phyloP scores from a whole-genome alignment of 192 early-diverging fungal genomes.

The Linnemannia schmuckeri region DNA sequence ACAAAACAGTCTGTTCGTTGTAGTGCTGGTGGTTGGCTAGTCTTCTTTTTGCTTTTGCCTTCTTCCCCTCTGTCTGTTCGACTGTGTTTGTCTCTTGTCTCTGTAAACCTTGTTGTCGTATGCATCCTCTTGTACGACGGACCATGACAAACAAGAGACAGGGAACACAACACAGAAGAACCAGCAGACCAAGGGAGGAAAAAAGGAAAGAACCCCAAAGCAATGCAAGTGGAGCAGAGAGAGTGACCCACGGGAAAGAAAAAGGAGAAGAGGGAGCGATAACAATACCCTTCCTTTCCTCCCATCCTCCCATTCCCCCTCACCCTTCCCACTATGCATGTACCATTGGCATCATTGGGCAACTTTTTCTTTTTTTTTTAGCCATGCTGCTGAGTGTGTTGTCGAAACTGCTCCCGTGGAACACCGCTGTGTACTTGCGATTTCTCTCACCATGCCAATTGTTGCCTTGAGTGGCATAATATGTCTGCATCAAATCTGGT shows the following conservation, averaged over 20 bases:
- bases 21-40: neutral
- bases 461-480: neutral
- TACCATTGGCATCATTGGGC: neutral
- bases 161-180: neutral
- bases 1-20: neutral
- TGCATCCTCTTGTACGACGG: conserved; percentile 3
- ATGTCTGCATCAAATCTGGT: neutral
- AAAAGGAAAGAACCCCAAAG: neutral
- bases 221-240: conserved; percentile 1
- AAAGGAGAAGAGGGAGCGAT: neutral
- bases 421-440: neutral
- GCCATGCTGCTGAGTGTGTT: neutral
- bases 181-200: neutral
- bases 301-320: neutral
- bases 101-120: neutral
- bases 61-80: neutral
- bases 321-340: neutral
- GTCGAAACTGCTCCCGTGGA: neutral
- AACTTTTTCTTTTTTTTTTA: neutral
- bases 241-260: conserved; percentile 4
- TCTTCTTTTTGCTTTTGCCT: neutral
- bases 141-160: neutral
- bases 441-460: neutral
- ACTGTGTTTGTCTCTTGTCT: neutral
- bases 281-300: neutral